A percentile compares a stretch with the other conserved stretches of the same genome.
Conservation (phyloP, 768 basidiomycete genomes). For the Piloderma croceum region DNA sequence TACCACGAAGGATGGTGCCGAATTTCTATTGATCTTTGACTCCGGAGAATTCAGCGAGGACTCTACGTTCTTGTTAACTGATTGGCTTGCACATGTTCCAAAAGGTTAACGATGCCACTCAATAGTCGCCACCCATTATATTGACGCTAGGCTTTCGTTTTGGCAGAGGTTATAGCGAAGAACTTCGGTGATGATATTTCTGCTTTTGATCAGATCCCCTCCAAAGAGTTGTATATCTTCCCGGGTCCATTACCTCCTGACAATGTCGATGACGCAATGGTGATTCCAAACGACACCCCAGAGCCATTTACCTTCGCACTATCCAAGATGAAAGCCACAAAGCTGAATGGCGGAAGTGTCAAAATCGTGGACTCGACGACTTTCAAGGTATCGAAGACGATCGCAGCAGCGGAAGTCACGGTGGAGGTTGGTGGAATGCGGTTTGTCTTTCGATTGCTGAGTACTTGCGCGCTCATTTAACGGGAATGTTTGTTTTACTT, state of each 20-base stretch:
- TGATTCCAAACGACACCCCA: slow-evolving; percentile 44
- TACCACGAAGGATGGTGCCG: slow-evolving; percentile 39
- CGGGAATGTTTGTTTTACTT: too few relatives aligned
- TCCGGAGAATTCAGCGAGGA: slow-evolving; percentile 49
- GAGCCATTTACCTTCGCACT: slow-evolving; percentile 50
- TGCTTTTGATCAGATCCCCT: slow-evolving; percentile 51
- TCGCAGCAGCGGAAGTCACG: slow-evolving; percentile 52
- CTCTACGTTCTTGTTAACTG: slow-evolving; percentile 53
- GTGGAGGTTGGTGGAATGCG: slow-evolving; percentile 59
- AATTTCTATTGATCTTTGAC: slow-evolving; percentile 47
- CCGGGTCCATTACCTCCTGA: slow-evolving; percentile 39
- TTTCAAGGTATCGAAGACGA: slow-evolving; percentile 48
- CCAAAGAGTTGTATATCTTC: slow-evolving; percentile 51
- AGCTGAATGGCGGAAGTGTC: slow-evolving; percentile 48
- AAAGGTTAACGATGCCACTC: slow-evolving; percentile 20
- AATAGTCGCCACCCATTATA: too few relatives aligned
- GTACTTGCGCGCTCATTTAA: too few relatives aligned
- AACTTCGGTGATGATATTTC: slow-evolving; percentile 49
- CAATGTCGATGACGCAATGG: slow-evolving; percentile 37
- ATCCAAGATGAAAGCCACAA: slow-evolving; percentile 40
- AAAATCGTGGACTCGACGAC: slow-evolving; percentile 54
- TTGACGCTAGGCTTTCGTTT: too few relatives aligned
- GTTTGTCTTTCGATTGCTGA: slow-evolving; percentile 26
- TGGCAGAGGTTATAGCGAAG: slow-evolving; percentile 57
- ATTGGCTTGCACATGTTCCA: slow-evolving; percentile 64